Evolutionary conservation across 768 basidiomycete species (phyloP), one percentile per base, ranked within the genome.

Genomic region (Multifurca ochricompacta): DNA sequence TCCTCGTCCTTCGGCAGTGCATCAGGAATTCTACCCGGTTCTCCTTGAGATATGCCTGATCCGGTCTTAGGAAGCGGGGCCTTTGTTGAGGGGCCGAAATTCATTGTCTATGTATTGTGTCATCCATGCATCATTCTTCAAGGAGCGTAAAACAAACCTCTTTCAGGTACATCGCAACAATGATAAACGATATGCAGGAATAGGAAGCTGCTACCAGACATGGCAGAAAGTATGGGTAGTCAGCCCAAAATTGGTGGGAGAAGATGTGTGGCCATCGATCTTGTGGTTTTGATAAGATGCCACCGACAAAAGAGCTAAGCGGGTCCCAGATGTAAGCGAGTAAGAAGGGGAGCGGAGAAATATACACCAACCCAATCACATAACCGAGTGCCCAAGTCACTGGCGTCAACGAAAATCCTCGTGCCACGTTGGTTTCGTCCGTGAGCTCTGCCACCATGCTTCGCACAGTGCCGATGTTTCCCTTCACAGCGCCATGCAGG

Each of bases 401-500:
- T 2, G 19, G 19, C 28, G 43, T 9, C 18, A 51, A 42, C 6
- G 50, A 42, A 18, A 43, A 43, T 0, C 41, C 50, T 3, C 41
- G 41, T 6, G 50, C 50, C 8, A 51, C 19, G 8, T 51, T 51
- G 6, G 32, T 35, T 19, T 51, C 50, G 4, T 51, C 49, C 0
- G 49, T 51, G 9, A 51, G 40, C 45, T 73, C 71, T 58, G 55
- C 32, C 18, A 65, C 47, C 45, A 61, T 59, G 18, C 63, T 57
- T 25, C 64, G 66, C 30, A 61, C 58, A 25, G 67, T 63, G 13
- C 70, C 70, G 2, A 67, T 6, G 30, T 74, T 73, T 3, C 73
- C 74, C 43, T 73, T 73, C 16, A 74, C 58, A 10, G 65, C 14
- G 5, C 71, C 73, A 23, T 69, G 63, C 2, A 72, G 59, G 23